Conservation (phyloP, 2,329 filamentous ascomycete species). For the Venturia nashicola region DNA sequence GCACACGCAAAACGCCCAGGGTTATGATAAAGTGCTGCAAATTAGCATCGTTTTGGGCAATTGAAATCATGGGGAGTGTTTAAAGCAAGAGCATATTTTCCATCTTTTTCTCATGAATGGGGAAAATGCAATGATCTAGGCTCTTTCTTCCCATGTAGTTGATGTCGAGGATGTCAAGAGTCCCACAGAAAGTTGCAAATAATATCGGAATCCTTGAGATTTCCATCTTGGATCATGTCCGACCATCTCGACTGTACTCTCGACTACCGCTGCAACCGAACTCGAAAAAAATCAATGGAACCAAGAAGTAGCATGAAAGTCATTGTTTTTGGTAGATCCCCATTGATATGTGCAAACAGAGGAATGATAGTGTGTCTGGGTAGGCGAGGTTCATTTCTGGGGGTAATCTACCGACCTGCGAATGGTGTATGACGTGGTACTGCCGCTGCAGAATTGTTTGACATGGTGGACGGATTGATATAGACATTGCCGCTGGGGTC, state of each 20-base stretch:
- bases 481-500: background rate
- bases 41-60: background rate
- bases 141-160: background rate
- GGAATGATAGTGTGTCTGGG: too few species aligned
- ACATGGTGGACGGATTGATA: background rate
- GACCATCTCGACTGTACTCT: background rate
- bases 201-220: background rate
- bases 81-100: background rate
- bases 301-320: background rate
- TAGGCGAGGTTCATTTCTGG: background rate
- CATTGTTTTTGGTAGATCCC: background rate
- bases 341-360: background rate
- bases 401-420: background rate
- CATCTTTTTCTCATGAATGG: background rate
- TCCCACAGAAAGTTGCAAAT: background rate
- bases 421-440: background rate
- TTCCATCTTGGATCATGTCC: background rate
- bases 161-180: background rate
- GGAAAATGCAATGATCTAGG: background rate
- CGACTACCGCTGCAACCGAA: background rate
- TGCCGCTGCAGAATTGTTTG: background rate
- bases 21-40: background rate
- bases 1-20: background rate
- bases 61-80: background rate
- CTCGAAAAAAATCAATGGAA: background rate